Evolutionary conservation across 768 basidiomycete genomes (phyloP).

Genomic region (Pleurotus sapidus): DNA sequence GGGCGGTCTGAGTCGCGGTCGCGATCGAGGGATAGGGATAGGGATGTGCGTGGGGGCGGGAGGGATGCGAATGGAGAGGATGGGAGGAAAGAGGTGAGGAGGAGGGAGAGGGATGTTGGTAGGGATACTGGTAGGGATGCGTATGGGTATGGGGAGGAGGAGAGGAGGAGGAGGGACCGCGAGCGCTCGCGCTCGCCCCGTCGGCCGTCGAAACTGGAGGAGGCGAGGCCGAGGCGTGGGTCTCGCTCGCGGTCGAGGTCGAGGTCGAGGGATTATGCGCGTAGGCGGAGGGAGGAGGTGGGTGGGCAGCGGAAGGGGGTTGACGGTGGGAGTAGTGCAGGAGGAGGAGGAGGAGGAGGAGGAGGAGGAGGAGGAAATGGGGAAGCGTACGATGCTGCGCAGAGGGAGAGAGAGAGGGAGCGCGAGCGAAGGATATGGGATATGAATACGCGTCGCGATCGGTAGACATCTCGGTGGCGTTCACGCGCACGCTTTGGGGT

Average conservation of each 20-base stretch:
- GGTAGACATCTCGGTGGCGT: background rate
- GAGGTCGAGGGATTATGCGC: conserved; percentile 12
- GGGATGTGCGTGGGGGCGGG: background rate
- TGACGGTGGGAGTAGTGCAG: conserved; percentile 12
- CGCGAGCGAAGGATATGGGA: conserved; percentile 55
- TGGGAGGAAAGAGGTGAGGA: no score
- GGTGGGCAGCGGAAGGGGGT: conserved; percentile 16
- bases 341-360: conserved; percentile 15
- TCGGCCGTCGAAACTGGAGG: background rate
- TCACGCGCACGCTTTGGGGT: no score
- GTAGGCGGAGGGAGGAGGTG: conserved; percentile 13
- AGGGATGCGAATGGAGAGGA: no score
- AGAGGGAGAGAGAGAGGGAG: conserved; percentile 35
- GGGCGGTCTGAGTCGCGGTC: conserved; percentile 27
- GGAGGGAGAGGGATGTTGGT: no score
- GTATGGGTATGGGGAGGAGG: conserved; percentile 13
- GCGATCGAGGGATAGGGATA: conserved; percentile 24
- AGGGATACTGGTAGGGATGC: no score
- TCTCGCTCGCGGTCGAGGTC: conserved; percentile 14
- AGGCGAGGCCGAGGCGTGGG: conserved; percentile 11
- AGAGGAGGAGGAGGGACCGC: conserved; percentile 13
- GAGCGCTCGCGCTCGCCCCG: conserved; percentile 21
- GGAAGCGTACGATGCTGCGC: conserved; percentile 26
- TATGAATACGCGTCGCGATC: conserved; percentile 37
- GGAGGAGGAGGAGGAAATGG: background rate